Base-by-base conservation (phyloP, 805 yeast genomes). In the Lipomyces anomalus region DNA sequence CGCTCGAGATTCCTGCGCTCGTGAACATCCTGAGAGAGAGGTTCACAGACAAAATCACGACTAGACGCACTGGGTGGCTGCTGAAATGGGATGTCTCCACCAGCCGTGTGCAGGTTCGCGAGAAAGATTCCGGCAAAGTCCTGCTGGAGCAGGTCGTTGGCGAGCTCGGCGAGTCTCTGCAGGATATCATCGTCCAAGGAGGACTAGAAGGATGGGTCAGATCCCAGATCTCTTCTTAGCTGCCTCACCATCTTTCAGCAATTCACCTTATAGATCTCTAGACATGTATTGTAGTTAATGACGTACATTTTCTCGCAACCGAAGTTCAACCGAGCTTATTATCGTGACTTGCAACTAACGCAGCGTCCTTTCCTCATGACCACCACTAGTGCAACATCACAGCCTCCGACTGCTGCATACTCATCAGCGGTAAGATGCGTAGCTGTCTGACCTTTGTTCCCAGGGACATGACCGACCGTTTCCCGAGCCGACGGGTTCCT, bases 201-300 rank as follows among this genome's bases (percentile, higher is more conserved):
- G 99, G 99, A 46, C 78, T 92, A 47, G 99, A 92, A 74, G 95
- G 95, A 35, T 92, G 99, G 99, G 97, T 92, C 47, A 84, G 76
- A 66, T 73, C 18, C 83, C 86, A 64, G 41, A 54, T 54, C 38
- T 24, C 42, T 18, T n/a, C 50, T 5, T 68, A 82, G 53, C 60
- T 52, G 44, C 26, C 18, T 17, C 18, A 17, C 16, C 6, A 21
- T 13, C 37, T 40, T n/a, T n/a, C 2, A 21, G n/a, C 21, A 11
- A 11, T 2, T n/a, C n/a, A n/a, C n/a, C n/a, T n/a, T n/a, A n/a
- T n/a, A n/a, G n/a, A n/a, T n/a, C n/a, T n/a, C n/a, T n/a, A n/a
- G n/a, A n/a, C n/a, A n/a, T n/a, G n/a, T n/a, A n/a, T n/a, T n/a
- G n/a, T n/a, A n/a, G n/a, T n/a, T n/a, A n/a, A n/a, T n/a, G n/a